Evolutionary conservation across 192 early-diverging fungal genomes (phyloP), one percentile per base, ranked within the genome.

Genomic region (Geranomyces michiganensis): DNA sequence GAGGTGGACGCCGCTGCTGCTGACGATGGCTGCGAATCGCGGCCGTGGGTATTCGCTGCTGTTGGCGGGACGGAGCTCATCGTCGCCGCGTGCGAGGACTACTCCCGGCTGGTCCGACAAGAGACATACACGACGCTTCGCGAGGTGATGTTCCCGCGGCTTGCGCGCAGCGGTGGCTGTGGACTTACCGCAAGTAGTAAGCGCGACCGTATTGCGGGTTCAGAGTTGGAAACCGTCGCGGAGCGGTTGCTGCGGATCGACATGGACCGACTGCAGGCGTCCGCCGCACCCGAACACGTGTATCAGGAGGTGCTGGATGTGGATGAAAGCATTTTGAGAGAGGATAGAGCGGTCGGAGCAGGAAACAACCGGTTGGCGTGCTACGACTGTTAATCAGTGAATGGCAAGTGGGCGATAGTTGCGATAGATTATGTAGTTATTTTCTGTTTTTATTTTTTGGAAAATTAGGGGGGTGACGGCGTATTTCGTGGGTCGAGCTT

Each of bases 301-400:
- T 77, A 77, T 59, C 63, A 69, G 26, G 76, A 77, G 51, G 76
- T 56, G 24, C 49, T 77, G 49, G 70, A 77, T 32, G 69, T 77
- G 33, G 76, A 70, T 36, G 70, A 66, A 41, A 65, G 62, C 36
- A 62, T 77, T 6, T 33, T 77, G 30, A 27, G 30, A 48, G 76
- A 77, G 62, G 17, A n/a, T 24, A 45, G 51, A 32, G 64, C 45
- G 24, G n/a, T 19, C 1, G 70, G 70, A 9, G 63, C 67, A 43
- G 76, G 76, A 15, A 77, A 77, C 48, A 77, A 77, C 27, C 44
- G 67, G 0, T 65, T 77, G 47, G 66, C 56, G 14, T 77, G 76
- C 60, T 77, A 77, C 29, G 76, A 77, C 58, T 77, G 76, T 62
- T 77, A 51, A 65, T 30, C 10, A 27, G 51, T 55, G 36, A 41